Base-by-base conservation (phyloP, 768 basidiomycete genomes). In the Termitomyces titanicus region DNA sequence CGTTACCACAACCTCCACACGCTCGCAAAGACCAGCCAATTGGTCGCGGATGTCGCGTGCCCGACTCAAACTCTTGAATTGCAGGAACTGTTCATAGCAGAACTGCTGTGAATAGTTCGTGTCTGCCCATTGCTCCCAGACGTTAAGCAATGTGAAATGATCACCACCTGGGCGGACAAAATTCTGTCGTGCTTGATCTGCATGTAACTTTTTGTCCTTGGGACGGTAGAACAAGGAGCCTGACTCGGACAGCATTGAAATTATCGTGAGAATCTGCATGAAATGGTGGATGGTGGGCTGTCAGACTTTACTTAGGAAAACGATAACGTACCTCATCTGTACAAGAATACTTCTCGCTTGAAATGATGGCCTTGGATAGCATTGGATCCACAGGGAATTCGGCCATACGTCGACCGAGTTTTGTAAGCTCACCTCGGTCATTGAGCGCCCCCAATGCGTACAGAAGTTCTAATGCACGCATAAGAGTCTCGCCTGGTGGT, bases 61-160 rank as follows among this genome's bases (percentile, higher is more conserved):
- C 37, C 97, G 83, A 64, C 88, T 90, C 24, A 99, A 75, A 58
- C 90, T 92, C 79, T 98, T 97, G 80, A 88, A 94, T 67, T 96
- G 95, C 47, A 97, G 71, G 74, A 92, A 98, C 61, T 95, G 92
- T 66, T 96, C 94, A 68, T 95, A 97, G 65, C 93, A 95, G 73
- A 93, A 97, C 64, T 95, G 92, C 67, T 98, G 93, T 20, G 93
- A 95, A 67, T 94, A 98, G 65, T 94, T 94, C 22, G 95, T 92
- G 59, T 99, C 97, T 18, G 91, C 91, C 97, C 97, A 99, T 66
- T 98, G 95, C 68, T 98, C 95, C 89, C 94, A 98, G 12, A 98
- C 93, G 68, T 98, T 98, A 25, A 99, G 79, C 22, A 99, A 72
- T 6, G 96, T 98, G 68, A 98, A 99, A 73, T 98, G 97, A 65